Percentiles rank a stretch among this genome's conserved stretches.
These are phyloP conservation scores for Fusarium musae DNA, from an alignment of 2,329 filamentous ascomycete genomes.

Conservation along the genomic window DNA sequence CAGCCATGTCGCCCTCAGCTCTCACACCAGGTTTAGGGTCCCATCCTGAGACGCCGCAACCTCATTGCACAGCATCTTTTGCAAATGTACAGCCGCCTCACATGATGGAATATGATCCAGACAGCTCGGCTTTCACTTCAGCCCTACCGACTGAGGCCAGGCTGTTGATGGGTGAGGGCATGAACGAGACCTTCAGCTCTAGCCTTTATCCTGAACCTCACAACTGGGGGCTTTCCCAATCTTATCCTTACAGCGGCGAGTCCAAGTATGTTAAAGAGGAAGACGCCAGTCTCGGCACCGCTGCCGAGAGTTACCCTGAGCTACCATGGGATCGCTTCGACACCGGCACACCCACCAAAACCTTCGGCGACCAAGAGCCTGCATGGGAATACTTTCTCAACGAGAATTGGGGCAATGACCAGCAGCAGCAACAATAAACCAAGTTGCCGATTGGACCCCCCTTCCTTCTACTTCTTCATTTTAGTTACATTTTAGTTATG, in stretches of 20 bases:
- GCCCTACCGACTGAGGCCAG: conserved; percentile 56
- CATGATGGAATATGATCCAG: conserved; percentile 36
- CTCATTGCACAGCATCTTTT: conserved; percentile 35
- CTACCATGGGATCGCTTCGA: conserved; percentile 20
- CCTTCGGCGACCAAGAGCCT: conserved; percentile 41
- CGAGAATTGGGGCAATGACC: conserved; percentile 41
- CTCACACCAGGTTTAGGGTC: conserved; percentile 46
- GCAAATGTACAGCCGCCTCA: conserved; percentile 25
- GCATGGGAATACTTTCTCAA: conserved; percentile 49
- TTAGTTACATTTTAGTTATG: conserved; percentile 13
- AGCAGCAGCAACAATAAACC: conserved; percentile 23
- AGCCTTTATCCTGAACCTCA: conserved; percentile 20
- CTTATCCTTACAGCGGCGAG: conserved; percentile 13
- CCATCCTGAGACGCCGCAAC: conserved; percentile 35
- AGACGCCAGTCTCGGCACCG: neutral
- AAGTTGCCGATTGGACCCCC: neutral
- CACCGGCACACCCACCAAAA: conserved; percentile 8
- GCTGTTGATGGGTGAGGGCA: conserved; percentile 48
- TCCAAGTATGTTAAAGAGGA: conserved; percentile 28
- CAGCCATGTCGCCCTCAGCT: conserved; percentile 39
- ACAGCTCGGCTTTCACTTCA: conserved; percentile 54
- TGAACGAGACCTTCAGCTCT: conserved; percentile 18
- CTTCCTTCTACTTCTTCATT: neutral
- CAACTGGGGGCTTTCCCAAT: conserved; percentile 3
- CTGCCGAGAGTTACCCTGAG: conserved; percentile 24